These are phyloP conservation scores for Vararia minispora DNA, from an alignment of 768 basidiomycete genomes.

Conservation along the genomic window DNA sequence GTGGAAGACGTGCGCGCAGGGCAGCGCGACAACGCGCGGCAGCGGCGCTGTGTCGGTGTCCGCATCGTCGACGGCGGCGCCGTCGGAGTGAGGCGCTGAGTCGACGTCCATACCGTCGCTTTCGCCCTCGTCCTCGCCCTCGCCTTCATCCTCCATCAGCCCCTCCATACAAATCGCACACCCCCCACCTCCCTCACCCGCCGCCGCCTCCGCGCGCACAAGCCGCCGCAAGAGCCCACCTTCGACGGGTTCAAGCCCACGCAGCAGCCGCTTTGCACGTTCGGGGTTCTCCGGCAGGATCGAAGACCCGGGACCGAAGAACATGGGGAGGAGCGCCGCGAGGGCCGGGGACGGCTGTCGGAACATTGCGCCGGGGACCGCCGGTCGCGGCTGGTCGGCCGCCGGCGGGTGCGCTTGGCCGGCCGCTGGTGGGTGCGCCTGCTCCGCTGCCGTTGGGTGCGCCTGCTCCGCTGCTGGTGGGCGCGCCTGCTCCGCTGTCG, in stretches of 20 bases:
- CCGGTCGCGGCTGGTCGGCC: slow-evolving; percentile 2
- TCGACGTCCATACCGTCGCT: neutral
- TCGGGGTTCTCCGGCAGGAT: slow-evolving; percentile 43
- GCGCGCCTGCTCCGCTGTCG: slow-evolving; percentile 1
- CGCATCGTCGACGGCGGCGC: slow-evolving; percentile 7
- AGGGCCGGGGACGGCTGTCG: slow-evolving; percentile 6
- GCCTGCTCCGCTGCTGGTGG: neutral
- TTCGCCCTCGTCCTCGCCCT: neutral
- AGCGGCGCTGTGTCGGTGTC: slow-evolving; percentile 10
- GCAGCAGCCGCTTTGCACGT: slow-evolving; percentile 50
- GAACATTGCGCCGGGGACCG: neutral
- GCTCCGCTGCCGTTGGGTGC: neutral
- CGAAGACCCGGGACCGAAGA: slow-evolving; percentile 8
- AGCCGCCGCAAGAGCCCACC: slow-evolving; percentile 54
- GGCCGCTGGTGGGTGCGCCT: neutral
- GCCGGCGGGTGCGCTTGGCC: slow-evolving; percentile 1
- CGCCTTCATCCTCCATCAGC: slow-evolving; percentile 27
- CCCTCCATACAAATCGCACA: slow-evolving; percentile 76
- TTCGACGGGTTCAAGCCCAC: slow-evolving; percentile 56
- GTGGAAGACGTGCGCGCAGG: slow-evolving; percentile 78
- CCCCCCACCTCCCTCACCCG: slow-evolving; percentile 20
- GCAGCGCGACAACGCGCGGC: slow-evolving; percentile 52
- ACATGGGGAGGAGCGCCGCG: slow-evolving; percentile 6
- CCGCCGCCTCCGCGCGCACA: slow-evolving; percentile 36
- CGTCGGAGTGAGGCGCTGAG: slow-evolving; percentile 2